Conservation (phyloP, 768 basidiomycete genomes). For the Glaciozyma martinii region DNA sequence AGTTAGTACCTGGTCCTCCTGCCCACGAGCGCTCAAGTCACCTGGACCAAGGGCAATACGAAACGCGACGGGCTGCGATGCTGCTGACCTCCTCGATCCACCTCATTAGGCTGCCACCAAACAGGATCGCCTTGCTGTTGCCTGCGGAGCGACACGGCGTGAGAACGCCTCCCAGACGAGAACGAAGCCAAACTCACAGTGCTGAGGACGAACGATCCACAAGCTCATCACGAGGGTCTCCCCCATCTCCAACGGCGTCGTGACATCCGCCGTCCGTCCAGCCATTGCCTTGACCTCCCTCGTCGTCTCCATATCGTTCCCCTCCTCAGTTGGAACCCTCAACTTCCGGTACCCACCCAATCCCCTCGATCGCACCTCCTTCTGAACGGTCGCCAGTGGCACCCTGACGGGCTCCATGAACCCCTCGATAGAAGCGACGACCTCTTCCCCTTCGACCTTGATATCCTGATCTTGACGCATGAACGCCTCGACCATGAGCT, state of each 20-base stretch:
- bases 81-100: slow-evolving; percentile 27
- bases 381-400: not conserved
- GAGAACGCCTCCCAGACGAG: not conserved
- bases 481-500: slow-evolving; percentile 25
- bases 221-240: slow-evolving; percentile 26
- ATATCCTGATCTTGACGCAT: slow-evolving; percentile 18
- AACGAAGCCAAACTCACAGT: not conserved
- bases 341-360: slow-evolving; percentile 18
- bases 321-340: slow-evolving; percentile 1
- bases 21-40: not conserved
- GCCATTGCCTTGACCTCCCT: not conserved
- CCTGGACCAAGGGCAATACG: not conserved
- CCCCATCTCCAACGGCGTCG: slow-evolving; percentile 6
- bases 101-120: slow-evolving; percentile 27
- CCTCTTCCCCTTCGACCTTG: slow-evolving; percentile 12
- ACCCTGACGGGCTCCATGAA: slow-evolving; percentile 23
- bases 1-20: not conserved
- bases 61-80: slow-evolving; percentile 20
- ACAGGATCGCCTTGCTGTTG: slow-evolving; percentile 26
- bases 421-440: slow-evolving; percentile 27
- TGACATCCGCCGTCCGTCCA: not conserved
- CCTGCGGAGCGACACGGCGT: not conserved
- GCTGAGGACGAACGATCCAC: slow-evolving; percentile 29
- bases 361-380: not conserved
- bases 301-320: slow-evolving; percentile 1